phyloP scores from a whole-genome alignment of 2,329 filamentous ascomycete species.

The Leptosphaerulina australis region DNA sequence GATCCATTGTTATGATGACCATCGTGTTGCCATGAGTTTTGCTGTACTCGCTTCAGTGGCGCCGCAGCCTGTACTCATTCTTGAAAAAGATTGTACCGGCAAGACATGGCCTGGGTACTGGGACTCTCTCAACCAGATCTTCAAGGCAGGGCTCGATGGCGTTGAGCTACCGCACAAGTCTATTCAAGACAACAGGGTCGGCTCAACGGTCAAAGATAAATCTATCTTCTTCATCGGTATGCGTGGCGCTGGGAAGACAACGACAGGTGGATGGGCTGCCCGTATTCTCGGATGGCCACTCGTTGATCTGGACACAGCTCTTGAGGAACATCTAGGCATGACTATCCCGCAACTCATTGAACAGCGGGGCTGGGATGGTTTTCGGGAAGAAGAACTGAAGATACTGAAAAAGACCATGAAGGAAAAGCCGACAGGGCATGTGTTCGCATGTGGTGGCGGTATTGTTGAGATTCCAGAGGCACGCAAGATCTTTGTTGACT shows the following conservation, averaged over 20 bases:
- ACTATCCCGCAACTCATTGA: slow-evolving; percentile 87
- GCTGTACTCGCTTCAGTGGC: slow-evolving; percentile 80
- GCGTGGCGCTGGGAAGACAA: slow-evolving; percentile 96
- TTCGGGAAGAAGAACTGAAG: slow-evolving; percentile 77
- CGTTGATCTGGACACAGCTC: slow-evolving; percentile 84
- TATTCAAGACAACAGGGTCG: slow-evolving; percentile 40
- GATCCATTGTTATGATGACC: slow-evolving; percentile 94
- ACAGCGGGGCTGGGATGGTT: slow-evolving; percentile 82
- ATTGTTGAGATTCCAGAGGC: slow-evolving; percentile 86
- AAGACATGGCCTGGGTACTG: slow-evolving; percentile 99
- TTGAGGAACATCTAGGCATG: slow-evolving; percentile 75
- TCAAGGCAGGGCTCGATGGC: slow-evolving; percentile 77
- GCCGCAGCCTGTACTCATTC: slow-evolving; percentile 73
- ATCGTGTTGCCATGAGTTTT: slow-evolving; percentile 98
- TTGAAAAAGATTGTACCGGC: slow-evolving; percentile 89
- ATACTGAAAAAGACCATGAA: slow-evolving; percentile 75
- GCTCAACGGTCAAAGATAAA: slow-evolving; percentile 51
- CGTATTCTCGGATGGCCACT: slow-evolving; percentile 76
- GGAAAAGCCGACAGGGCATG: slow-evolving; percentile 74
- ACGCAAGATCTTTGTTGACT: slow-evolving; percentile 74
- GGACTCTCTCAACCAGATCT: slow-evolving; percentile 82
- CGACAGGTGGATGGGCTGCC: slow-evolving; percentile 84
- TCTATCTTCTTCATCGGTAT: slow-evolving; percentile 97
- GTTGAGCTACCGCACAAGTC: slow-evolving; percentile 60
- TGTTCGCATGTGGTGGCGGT: slow-evolving; percentile 94